Conservation (phyloP, 164 flowering plant species). For the Sextonia rubra region DNA sequence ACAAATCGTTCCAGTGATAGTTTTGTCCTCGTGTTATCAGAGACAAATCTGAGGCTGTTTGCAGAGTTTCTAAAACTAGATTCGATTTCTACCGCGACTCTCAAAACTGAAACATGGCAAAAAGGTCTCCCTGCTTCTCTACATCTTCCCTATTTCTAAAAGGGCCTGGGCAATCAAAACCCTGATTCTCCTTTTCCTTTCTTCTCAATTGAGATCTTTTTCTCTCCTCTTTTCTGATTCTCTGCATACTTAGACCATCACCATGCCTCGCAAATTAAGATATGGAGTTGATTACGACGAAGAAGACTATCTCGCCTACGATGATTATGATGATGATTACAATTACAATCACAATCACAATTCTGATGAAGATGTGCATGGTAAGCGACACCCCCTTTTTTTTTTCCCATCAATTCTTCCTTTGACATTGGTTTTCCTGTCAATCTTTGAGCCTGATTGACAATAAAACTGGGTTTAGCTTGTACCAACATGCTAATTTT, state of each 20-base stretch:
- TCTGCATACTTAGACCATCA: constrained; percentile 15
- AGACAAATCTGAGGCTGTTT: too few relatives aligned
- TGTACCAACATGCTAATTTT: neutral
- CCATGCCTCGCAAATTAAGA: constrained; percentile 70
- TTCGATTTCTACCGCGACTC: too few relatives aligned
- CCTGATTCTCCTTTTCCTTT: too few relatives aligned
- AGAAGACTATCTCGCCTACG: constrained; percentile 34
- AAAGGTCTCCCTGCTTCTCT: too few relatives aligned
- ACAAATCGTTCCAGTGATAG: too few relatives aligned
- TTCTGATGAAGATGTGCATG: constrained; percentile 33
- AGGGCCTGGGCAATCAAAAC: too few relatives aligned
- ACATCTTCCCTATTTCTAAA: too few relatives aligned
- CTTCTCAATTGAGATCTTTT: too few relatives aligned
- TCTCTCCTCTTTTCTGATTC: too few relatives aligned
- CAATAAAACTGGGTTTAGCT: neutral
- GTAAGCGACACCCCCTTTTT: constrained; percentile 25
- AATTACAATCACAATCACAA: constrained; percentile 20
- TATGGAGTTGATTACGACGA: constrained; percentile 52
- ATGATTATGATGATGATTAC: constrained; percentile 27
- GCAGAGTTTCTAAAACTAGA: too few relatives aligned
- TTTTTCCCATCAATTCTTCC: neutral
- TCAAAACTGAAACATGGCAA: too few relatives aligned
- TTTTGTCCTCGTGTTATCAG: too few relatives aligned
- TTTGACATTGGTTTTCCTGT: neutral
- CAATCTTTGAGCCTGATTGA: neutral